Percentiles rank a stretch among this genome's conserved stretches.
Evolutionary conservation across 768 basidiomycete genomes (phyloP).

Genomic region (Chalciporus piperatus): DNA sequence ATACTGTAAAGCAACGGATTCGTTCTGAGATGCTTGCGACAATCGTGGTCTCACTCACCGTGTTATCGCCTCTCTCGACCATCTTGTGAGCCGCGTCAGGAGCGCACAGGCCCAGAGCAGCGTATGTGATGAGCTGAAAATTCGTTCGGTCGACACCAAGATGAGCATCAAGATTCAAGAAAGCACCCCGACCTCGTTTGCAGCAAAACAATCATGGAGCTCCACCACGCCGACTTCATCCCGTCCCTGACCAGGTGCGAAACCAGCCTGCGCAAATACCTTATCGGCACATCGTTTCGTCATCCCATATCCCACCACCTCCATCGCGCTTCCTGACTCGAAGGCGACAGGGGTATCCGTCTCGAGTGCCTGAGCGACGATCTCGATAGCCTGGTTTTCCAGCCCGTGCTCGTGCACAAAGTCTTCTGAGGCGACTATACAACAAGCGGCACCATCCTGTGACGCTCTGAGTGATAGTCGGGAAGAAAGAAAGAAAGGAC

Average conservation of each 20-base stretch:
- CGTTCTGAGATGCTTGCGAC: neutral
- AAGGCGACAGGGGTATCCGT: constrained; percentile 69
- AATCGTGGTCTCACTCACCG: constrained; percentile 42
- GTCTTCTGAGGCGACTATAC: constrained; percentile 73
- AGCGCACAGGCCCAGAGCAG: constrained; percentile 71
- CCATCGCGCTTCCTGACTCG: constrained; percentile 69
- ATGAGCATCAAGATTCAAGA: neutral
- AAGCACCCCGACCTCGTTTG: constrained; percentile 59
- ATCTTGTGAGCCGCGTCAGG: constrained; percentile 68
- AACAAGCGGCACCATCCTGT: constrained; percentile 74
- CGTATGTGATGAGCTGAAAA: constrained; percentile 71
- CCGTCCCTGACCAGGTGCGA: constrained; percentile 56
- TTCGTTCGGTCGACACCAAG: neutral
- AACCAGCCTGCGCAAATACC: constrained; percentile 70
- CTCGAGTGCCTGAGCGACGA: constrained; percentile 60
- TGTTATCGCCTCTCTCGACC: constrained; percentile 76
- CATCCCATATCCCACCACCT: constrained; percentile 81
- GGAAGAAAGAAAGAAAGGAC: neutral
- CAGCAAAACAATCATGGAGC: constrained; percentile 83
- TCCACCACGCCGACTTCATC: constrained; percentile 83
- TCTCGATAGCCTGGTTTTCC: constrained; percentile 86
- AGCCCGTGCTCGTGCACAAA: constrained; percentile 71
- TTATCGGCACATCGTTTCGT: constrained; percentile 63
- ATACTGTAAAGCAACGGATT: constrained; percentile 42
- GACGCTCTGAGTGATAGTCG: neutral